Base-by-base conservation (phyloP, 768 basidiomycete species). In the Hortiboletus campestris region DNA sequence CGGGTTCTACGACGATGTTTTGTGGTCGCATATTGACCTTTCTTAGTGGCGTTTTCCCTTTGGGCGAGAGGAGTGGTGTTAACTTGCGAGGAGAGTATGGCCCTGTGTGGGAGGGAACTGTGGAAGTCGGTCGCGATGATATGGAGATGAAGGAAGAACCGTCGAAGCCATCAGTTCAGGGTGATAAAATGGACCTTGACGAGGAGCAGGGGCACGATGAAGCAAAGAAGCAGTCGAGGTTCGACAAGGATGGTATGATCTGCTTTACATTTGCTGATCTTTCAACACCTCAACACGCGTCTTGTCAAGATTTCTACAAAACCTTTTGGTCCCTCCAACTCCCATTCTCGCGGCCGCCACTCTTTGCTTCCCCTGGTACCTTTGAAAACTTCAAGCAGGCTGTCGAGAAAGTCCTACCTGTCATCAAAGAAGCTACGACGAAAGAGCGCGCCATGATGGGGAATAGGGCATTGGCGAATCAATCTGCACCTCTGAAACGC, bases 361-460 rank as follows among this genome's bases (percentile, higher is more conserved):
- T 84, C 11, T 94, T 95, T 64, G 78, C 82, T 12, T 72, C 74
- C 16, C 75, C 81, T 12, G 73, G 75, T 31, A 76, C 81, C 0
- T 83, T 94, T 60, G 67, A 75, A 0, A 74, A 83, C 31, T 92
- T 96, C 71, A 84, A 84, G 58, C 79, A 83, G 9, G 80, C 85
- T 0, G 85, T 94, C 7, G 80, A 80, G 58, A 85, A 82, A 63
- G 84, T 92, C 8, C 68, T 97, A 2, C 84, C 88, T 5, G 84
- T 88, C 16, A 88, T 97, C 59, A 84, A 86, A 53, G 91, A 91
- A 64, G 91, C 91, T 1, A 94, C 90, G 0, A 88, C 86, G 41
- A 91, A 91, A 66, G 94, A 96, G 63, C 84, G 89, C 31, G 88
- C 87, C 20, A 84, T 95, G 78, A 91, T 90, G 84, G 92, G 92